Evolutionary conservation across 257 asterid species (phyloP), one percentile per base, ranked within the genome.

Genomic region (Solanum ossicruentum): DNA sequence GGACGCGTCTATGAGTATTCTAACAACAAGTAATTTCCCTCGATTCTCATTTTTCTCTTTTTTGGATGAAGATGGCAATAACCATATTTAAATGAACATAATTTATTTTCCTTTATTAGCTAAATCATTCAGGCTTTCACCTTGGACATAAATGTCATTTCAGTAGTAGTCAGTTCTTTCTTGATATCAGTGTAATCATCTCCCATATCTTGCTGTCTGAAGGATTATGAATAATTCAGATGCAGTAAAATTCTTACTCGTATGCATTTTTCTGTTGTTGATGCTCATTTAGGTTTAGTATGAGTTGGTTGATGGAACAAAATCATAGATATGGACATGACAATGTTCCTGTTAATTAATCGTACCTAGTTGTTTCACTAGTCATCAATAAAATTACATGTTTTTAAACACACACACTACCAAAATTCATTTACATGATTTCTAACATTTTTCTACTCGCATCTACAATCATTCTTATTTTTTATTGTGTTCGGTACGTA

Each of bases 1-100:
- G 98, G 98, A 23, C 97, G 98, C 1, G 93, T 94, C 90, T 94
- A 91, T n/a, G 97, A 94, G 83, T 94, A 90, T 55, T 88, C 97
- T 84, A 92, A 92, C 89, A 91, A 86, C 87, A 91, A 90, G 97
- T 94, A 94, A 84, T 84, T 57, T 36, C 41, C 41, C 41, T 36
- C 41, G 2, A 36, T 36, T 36, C 39, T 36, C 39, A 36, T 28
- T 28, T 28, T 28, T 28, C 36, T 32, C 36, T 32, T 32, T 32
- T 32, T 32, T 32, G 36, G 36, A 32, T 32, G 36, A 32, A 32
- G 3, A 32, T 32, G 36, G 36, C 36, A 32, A 32, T 32, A 32
- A 3, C 36, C 36, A 3, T 32, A 32, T 32, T 32, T 32, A 28
- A 28, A 28, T 28, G 32, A 28, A 28, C 32, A 28, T 28, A 32